Base-by-base conservation (phyloP, 2,329 filamentous ascomycete species). In the Pseudogymnoascus sp. region DNA sequence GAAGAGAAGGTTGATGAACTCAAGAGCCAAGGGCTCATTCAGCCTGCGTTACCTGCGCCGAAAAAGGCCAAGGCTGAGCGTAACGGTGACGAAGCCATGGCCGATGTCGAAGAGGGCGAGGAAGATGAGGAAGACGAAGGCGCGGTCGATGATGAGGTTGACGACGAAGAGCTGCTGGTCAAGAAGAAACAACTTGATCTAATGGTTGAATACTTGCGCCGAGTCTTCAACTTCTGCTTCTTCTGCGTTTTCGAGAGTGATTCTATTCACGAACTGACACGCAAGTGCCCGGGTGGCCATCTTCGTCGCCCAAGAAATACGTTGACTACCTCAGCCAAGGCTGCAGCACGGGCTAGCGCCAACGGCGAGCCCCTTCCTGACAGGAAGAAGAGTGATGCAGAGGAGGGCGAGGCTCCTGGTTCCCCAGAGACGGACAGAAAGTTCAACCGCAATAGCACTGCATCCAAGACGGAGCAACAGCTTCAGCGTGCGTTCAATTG, bases 201-300 rank as follows among this genome's bases (percentile, higher is more conserved):
- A 37, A 83, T 96, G 75, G 95, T 97, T 62, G 95, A 99, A 77
- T 99, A 99, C 74, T 83, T 99, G 65, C 91, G 95, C 62, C 88
- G 95, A 14, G 95, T 99, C 62, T 96, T 96, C 82, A 97, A 95
- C 77, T 97, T 99, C 78, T 99, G 95, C 79, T 97, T 99, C 81
- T 99, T 97, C 80, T 99, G 95, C 75, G 96, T 99, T 4, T 97
- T 99, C 69, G 95, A 99, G 77, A 95, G 92, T 72, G 95, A 99
- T 75, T 97, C 93, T 0, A 88, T 97, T 21, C 95, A 99, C 72
- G 95, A 99, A 77, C 81, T 99, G 68, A 93, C 91, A 42, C 87
- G 95, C 65, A 97, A 99, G 77, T 99, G 95, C 71, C 92, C 95
- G 26, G 95, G 95, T 45, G 95, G 95, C n/a, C 95, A 99, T 80